A percentile compares a stretch with the other conserved stretches of the same genome.
Evolutionary conservation across 352 stramenopile species (phyloP).

Genomic region (Pythium angustatum): DNA sequence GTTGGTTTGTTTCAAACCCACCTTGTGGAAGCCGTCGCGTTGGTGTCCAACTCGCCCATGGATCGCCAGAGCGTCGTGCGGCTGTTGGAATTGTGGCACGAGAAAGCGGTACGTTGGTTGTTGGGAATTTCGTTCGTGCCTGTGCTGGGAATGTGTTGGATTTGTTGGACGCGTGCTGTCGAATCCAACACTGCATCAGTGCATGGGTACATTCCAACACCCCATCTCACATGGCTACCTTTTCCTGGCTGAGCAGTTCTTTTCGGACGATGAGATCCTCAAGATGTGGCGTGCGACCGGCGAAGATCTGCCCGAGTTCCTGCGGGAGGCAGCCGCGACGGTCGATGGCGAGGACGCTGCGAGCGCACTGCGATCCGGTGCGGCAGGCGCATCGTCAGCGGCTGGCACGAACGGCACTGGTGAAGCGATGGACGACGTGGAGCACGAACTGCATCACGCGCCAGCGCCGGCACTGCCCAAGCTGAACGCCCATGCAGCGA

Average conservation of each 20-base stretch:
- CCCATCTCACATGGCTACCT: conserved; percentile 15
- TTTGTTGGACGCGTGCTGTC: no score
- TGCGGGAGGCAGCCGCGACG: conserved; percentile 29
- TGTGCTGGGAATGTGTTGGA: neutral
- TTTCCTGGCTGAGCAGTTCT: conserved; percentile 33
- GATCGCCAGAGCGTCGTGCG: conserved; percentile 75
- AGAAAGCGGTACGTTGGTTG: conserved; percentile 47
- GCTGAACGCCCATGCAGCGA: conserved; percentile 73
- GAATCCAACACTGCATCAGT: no score
- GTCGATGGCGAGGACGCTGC: neutral
- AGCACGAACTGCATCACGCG: conserved; percentile 37
- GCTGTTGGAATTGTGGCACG: conserved; percentile 76
- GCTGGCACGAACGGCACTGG: neutral
- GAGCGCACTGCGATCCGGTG: neutral
- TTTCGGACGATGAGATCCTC: conserved; percentile 52
- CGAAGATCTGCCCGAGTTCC: conserved; percentile 62
- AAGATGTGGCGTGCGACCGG: conserved; percentile 79
- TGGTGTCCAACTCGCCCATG: conserved; percentile 85
- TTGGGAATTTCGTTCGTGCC: no score
- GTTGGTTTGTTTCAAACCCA: conserved; percentile 34
- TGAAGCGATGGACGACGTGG: conserved; percentile 25
- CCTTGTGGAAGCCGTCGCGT: conserved; percentile 72
- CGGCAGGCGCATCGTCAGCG: neutral
- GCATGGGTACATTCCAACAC: neutral
- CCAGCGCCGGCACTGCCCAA: conserved; percentile 60